phyloP scores from a whole-genome alignment of 1,284 basidiomycete species.

The Ganoderma sinense region DNA sequence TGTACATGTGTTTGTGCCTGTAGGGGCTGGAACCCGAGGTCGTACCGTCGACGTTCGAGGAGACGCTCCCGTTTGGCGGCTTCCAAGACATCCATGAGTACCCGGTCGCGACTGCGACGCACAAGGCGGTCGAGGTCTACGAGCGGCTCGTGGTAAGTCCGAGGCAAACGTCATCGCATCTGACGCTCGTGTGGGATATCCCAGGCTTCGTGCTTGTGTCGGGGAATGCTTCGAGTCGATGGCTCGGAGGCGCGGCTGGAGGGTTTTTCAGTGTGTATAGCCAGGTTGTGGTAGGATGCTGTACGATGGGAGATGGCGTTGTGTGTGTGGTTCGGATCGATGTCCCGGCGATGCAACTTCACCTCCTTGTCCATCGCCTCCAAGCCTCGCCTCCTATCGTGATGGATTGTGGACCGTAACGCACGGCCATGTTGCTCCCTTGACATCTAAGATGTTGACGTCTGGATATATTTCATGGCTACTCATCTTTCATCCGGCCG shows the following conservation, averaged over 20 bases:
- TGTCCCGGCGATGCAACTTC: not conserved
- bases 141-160: constrained; percentile 78
- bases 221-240: not conserved
- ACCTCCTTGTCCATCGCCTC: not conserved
- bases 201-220: not conserved
- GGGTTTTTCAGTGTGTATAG: not conserved
- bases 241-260: not conserved
- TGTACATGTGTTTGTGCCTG: not conserved
- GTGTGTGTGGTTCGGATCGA: not conserved
- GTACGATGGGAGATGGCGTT: not conserved
- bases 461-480: not conserved
- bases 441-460: not conserved
- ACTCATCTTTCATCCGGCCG: not conserved
- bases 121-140: constrained; percentile 96
- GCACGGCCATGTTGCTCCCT: not conserved
- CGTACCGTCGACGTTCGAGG: constrained; percentile 88
- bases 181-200: not conserved
- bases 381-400: not conserved
- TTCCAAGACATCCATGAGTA: constrained; percentile 91
- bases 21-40: constrained; percentile 90
- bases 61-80: constrained; percentile 75
- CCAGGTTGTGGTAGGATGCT: not conserved
- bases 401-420: not conserved
- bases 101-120: constrained; percentile 90
- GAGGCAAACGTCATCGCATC: not conserved